Base-by-base conservation (phyloP, 169 alveolate species). In the Plasmodium gaboni region DNA sequence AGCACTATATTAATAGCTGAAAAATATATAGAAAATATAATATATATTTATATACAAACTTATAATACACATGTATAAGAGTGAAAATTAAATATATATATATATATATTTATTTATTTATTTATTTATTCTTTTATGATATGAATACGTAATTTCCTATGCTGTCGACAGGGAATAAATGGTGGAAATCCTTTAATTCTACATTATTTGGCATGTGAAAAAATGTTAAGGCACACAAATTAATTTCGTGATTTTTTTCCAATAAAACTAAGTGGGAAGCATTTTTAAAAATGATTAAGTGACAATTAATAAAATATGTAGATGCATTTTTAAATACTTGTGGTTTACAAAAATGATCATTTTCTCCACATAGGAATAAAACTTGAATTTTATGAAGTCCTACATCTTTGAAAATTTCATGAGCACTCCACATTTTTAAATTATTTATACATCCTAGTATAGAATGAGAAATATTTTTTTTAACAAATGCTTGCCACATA, bases 401-500 rank as follows among this genome's bases (percentile, higher is more conserved):
- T 9, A 94, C 96, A 24, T 91, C 94, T 68, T 90, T 70, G 72
- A 91, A 94, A 19, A 92, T 78, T 19, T 88, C 89, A 38, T 76
- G 80, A 17, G 94, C 73, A 57, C 87, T 93, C 96, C 96, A 94
- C 92, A 94, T 87, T 53, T 94, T 94, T 80, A 94, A 73, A 57
- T 95, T 87, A 55, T 94, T 94, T 12, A 93, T 68, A 28, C 93
- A 87, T 10, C 95, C 96, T 88, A 94, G 42, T 46, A 94, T 65
- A 48, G 92, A 88, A 26, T 92, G 71, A 10, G 94, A 48, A 15
- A 93, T 89, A 53, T 88, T 90, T 48, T 92, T 91, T 42, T 93
- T 92, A 19, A 92, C 95, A 50, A 91, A 94, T 3, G 92, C 86
- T 42, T 91, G 90, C 96, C 96, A 94, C 71, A 94, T 74, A 69